Evolutionary conservation across 2,329 filamentous ascomycete species (phyloP).

Genomic region (Penicillium glabrum): DNA sequence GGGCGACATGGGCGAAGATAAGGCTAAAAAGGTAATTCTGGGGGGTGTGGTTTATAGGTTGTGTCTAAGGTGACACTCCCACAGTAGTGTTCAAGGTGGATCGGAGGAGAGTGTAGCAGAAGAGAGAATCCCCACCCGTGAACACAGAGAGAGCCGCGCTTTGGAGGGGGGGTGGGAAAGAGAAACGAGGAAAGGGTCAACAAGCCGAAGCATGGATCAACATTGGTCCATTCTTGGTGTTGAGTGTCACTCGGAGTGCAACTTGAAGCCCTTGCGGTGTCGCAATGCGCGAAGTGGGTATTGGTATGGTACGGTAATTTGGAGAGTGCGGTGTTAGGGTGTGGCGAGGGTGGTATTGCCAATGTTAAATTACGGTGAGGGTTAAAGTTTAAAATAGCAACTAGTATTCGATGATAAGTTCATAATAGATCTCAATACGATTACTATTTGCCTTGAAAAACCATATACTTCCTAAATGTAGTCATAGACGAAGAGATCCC

Average conservation of each 20-base stretch:
- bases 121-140: conserved; percentile 11
- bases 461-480: neutral
- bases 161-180: conserved; percentile 2
- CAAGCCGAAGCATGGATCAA: conserved; percentile 26
- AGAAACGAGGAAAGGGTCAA: conserved; percentile 5
- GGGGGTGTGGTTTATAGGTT: conserved; percentile 12
- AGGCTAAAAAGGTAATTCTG: conserved; percentile 14
- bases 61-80: conserved; percentile 23
- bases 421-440: neutral
- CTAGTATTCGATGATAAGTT: neutral
- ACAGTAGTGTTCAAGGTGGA: conserved; percentile 24
- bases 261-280: conserved; percentile 27
- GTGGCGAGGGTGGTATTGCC: neutral
- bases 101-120: conserved; percentile 15
- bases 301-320: conserved; percentile 11
- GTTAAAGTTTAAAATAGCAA: neutral
- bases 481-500: too few species aligned
- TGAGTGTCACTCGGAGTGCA: conserved; percentile 25
- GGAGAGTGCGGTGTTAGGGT: neutral
- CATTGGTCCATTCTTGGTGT: conserved; percentile 27
- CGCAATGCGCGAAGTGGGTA: conserved; percentile 18
- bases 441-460: too few species aligned
- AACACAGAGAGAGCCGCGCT: neutral
- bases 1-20: conserved; percentile 14
- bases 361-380: neutral